These are phyloP conservation scores for Ilex aquifolium DNA, from an alignment of 257 asterid genomes.

Conservation along the genomic window DNA sequence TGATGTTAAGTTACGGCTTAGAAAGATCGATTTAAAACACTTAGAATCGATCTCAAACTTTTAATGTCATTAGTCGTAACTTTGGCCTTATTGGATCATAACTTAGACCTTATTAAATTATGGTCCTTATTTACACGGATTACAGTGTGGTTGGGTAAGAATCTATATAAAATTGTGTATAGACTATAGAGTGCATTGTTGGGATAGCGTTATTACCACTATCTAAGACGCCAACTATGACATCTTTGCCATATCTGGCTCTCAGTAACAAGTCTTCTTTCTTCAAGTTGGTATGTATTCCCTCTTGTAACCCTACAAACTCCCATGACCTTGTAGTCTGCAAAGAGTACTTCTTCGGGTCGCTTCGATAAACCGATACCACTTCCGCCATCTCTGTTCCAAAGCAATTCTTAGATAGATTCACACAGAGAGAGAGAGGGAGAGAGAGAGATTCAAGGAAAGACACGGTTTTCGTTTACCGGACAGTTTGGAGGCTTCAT, in stretches of 20 bases:
- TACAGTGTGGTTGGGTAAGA: too few species aligned
- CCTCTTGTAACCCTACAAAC: conserved; percentile 55
- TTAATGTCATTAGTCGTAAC: background rate
- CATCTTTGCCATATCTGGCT: conserved; percentile 62
- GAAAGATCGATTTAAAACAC: too few species aligned
- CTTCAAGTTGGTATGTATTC: conserved; percentile 9
- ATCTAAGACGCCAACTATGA: conserved; percentile 71
- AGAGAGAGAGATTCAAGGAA: background rate
- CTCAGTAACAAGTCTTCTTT: conserved; percentile 46
- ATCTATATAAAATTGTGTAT: too few species aligned
- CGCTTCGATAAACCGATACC: conserved; percentile 56
- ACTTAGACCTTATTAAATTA: too few species aligned
- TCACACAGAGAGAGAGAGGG: background rate
- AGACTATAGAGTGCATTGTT: background rate
- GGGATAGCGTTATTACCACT: conserved; percentile 37
- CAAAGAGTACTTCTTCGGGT: conserved; percentile 47
- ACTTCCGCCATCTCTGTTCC: conserved; percentile 64
- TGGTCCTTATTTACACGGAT: too few species aligned
- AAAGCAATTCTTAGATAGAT: background rate
- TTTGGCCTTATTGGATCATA: background rate
- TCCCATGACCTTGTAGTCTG: conserved; percentile 97
- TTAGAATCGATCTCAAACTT: too few species aligned
- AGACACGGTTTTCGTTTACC: conserved; percentile 14
- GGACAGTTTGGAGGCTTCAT: conserved; percentile 59
- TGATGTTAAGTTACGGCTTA: too few species aligned